Evolutionary conservation across 2,329 filamentous ascomycete genomes (phyloP), one percentile per base, ranked within the genome.

Genomic region (Fusarium pseudocircinatum): DNA sequence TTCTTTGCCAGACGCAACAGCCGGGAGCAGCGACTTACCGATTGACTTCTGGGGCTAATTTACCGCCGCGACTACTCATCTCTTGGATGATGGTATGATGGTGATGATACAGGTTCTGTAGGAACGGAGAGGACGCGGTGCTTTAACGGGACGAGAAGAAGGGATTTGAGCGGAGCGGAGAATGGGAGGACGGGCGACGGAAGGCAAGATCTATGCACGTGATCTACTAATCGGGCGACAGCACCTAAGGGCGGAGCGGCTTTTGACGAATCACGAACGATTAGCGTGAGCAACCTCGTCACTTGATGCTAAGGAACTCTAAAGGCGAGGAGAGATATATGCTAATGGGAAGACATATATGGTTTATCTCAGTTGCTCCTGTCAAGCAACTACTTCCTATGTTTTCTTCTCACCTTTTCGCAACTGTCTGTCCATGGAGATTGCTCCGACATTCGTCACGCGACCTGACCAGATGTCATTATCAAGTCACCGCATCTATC

Each of bases 41-140:
- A 89, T 98, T 98, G 88, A 98, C 95, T 93, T 99, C 96, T 86
- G 96, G 95, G 87, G 95, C 95, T 90, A 98, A 93, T 91, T 98
- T 98, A 87, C 92, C 93, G 88, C 91, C 92, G 87, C 94, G 93
- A 94, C 92, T 97, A 94, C 92, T 97, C 94, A 97, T 97, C 92
- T 91, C 93, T 95, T 91, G 88, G 81, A 80, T 82, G 80, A 79
- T 81, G 78, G 69, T 77, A 74, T 67, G 73, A 68, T 78, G 74
- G 70, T 73, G 73, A 77, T 79, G 77, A 77, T 78, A 73, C 73
- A 75, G 77, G 79, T 75, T 80, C 76, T 78, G 73, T 75, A 76
- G 74, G 73, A 78, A 72, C 69, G 63, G 74, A 69, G 71, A 76
- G 70, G 74, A 50, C 76, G 78, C 72, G 72, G 69, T 69, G 75